Evolutionary conservation across 371 early-diverging fungal species (phyloP), one percentile per base, ranked within the genome.

Genomic region (Mucor piriformis): DNA sequence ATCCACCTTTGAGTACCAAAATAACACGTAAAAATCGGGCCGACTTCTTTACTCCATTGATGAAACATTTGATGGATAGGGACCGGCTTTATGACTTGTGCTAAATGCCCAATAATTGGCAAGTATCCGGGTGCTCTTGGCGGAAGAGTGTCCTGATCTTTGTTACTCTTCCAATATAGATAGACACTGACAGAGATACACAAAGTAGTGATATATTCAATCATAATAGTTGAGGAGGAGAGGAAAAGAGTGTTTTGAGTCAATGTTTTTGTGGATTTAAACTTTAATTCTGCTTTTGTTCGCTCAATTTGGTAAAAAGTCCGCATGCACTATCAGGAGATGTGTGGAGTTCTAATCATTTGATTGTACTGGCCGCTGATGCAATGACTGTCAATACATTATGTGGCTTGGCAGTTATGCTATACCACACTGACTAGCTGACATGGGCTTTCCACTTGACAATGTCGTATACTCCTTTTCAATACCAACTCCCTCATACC

Each of bases 1-100:
- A 81, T 56, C 81, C 81, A 81, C 2, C 60, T 63, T 35, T 74
- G 76, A 0, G 33, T 35, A 18, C 81, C 81, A 12, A 76, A 60
- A 25, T 76, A 62, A 29, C 76, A 55, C 2, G 76, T 81, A 54
- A 71, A 81, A 0, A 81, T 59, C 0, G 81, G 70, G 0, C 81
- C 81, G 11, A 59, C 50, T 15, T 53, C 20, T 1, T 57, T 29
- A 29, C 76, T 74, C 81, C 81, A 81, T 20, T 64, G 61, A 4
- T 61, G 56, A 42, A 79, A 74, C 15, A 79, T 8, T 27, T 73
- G 67, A 23, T 74, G 73, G 15, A 69, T 32, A 11, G 73, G 43
- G 1, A 71, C 43, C 3, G 74, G 69, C 10, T 59, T 59, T 1
- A 51, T 21, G 12, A 79, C 37, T 8, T 69, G 59, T 10, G 69